Base-by-base conservation (phyloP, 495 filamentous ascomycete species). In the Daldinia decipiens region DNA sequence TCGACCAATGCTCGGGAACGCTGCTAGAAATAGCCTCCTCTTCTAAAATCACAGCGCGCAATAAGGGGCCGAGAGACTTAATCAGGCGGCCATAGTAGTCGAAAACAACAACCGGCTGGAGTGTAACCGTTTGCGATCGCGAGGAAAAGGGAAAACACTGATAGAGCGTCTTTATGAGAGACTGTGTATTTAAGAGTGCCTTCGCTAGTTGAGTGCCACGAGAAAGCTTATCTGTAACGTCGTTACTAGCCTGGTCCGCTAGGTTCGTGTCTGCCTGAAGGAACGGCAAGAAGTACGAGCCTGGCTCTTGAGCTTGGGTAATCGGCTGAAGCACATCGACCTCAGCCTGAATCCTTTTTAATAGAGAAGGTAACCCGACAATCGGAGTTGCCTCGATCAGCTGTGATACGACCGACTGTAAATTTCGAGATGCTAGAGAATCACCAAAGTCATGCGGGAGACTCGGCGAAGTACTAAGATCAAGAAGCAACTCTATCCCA, bases 311-410 rank as follows among this genome's bases (percentile, higher is more conserved):
- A 50, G 78, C 67, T n/a, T 74, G 73, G 60, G 88, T 84, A 56
- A 98, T 85, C 7, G 89, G 87, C 61, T 87, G 79, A 13, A 98
- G 83, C 45, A 81, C 84, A 69, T 93, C 85, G 36, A 94, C 80
- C 21, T 89, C 87, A 29, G 77, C 78, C 69, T 96, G 91, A 8
- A 90, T 86, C 50, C 93, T 87, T 64, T 88, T 86, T 24, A 98
- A 79, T 27, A 98, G 78, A 8, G 93, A 92, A 0, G 93, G 93
- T 12, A 98, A 80, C 2, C 93, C 89, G 8, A 95, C 80, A 74
- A 95, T 89, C 19, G 95, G 90, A 72, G 92, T 94, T 15, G 88
- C 87, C 75, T 98, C 96, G 36, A 93, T 88, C 62, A 97, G 85
- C 68, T 90, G 85, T 65, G 94, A 88, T 15, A 97, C 81, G n/a